These are phyloP conservation scores for Colletotrichum orchidophilum DNA, from an alignment of 2,329 filamentous ascomycete genomes.

Conservation along the genomic window DNA sequence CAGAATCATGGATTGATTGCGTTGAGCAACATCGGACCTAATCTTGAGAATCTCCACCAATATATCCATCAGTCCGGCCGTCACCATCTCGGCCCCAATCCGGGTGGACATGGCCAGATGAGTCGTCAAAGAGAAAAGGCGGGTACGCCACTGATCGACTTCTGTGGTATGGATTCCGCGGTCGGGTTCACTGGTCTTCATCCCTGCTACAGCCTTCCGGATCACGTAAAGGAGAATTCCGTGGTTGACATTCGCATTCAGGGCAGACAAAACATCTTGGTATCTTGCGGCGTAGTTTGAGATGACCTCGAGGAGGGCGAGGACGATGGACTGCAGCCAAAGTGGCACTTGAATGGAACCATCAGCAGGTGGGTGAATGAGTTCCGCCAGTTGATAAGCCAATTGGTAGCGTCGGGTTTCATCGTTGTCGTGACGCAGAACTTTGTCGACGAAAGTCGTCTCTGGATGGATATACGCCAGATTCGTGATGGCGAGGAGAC, in stretches of 20 bases:
- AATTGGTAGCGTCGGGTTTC: constrained; percentile 90
- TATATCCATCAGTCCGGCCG: constrained; percentile 88
- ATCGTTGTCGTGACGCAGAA: constrained; percentile 87
- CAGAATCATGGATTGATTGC: constrained; percentile 84
- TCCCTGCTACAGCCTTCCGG: constrained; percentile 86
- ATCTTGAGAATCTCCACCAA: constrained; percentile 89
- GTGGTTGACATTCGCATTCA: constrained; percentile 96
- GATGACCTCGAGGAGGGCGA: constrained; percentile 86
- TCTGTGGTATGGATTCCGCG: constrained; percentile 69
- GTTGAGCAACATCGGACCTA: constrained; percentile 82
- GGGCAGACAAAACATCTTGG: constrained; percentile 85
- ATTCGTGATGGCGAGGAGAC: constrained; percentile 88
- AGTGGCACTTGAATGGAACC: constrained; percentile 74
- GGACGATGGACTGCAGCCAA: constrained; percentile 82
- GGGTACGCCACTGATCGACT: constrained; percentile 88
- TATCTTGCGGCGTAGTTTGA: constrained; percentile 80
- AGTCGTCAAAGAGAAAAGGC: constrained; percentile 86
- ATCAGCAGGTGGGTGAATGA: constrained; percentile 84
- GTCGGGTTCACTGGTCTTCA: constrained; percentile 68
- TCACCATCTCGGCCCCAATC: constrained; percentile 84
- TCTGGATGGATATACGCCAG: constrained; percentile 90
- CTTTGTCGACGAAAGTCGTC: constrained; percentile 82
- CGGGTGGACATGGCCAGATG: constrained; percentile 80
- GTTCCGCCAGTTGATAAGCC: constrained; percentile 89
- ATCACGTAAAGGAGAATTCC: constrained; percentile 94